Evolutionary conservation across 805 yeast species (phyloP).

Genomic region (Candida rishiriensis): DNA sequence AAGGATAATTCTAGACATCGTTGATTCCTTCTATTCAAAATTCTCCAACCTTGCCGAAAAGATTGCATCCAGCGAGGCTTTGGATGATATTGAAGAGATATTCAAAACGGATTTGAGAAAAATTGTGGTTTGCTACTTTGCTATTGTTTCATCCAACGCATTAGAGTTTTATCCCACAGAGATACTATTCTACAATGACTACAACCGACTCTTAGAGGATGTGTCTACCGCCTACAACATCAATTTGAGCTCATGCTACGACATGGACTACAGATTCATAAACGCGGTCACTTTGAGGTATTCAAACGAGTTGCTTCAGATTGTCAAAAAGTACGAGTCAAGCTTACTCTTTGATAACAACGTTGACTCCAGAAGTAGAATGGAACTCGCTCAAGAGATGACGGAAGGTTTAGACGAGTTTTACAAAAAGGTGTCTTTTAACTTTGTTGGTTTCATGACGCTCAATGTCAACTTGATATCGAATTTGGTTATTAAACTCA

Average conservation of each 20-base stretch:
- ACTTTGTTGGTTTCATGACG: constrained; percentile 9
- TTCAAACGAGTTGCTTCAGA: constrained; percentile 3
- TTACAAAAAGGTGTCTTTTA: constrained; percentile 11
- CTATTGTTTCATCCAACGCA: constrained; percentile 19
- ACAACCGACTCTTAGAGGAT: constrained; percentile 20
- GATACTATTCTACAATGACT: constrained; percentile 31
- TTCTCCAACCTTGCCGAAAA: constrained; percentile 12
- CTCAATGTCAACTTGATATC: constrained; percentile 19
- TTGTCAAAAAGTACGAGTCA: constrained; percentile 15
- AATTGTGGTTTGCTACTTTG: constrained; percentile 21
- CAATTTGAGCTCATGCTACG: constrained; percentile 19
- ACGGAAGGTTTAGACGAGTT: constrained; percentile 7
- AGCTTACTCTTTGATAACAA: constrained; percentile 17
- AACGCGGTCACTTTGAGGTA: constrained; percentile 5
- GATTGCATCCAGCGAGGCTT: constrained; percentile 6
- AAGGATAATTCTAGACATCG: constrained; percentile 8
- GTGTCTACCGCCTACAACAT: constrained; percentile 11
- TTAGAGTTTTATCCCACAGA: constrained; percentile 18
- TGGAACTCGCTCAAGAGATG: constrained; percentile 5
- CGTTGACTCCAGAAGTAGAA: constrained; percentile 9
- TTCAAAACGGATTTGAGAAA: constrained; percentile 26
- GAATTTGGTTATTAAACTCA: constrained; percentile 14
- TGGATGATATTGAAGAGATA: constrained; percentile 18
- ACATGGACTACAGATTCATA: constrained; percentile 19
- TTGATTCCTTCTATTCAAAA: constrained; percentile 17